A percentile compares a stretch with the other conserved stretches of the same genome.
These are phyloP conservation scores for Talaromyces liani DNA, from an alignment of 495 filamentous ascomycete species.

Conservation along the genomic window DNA sequence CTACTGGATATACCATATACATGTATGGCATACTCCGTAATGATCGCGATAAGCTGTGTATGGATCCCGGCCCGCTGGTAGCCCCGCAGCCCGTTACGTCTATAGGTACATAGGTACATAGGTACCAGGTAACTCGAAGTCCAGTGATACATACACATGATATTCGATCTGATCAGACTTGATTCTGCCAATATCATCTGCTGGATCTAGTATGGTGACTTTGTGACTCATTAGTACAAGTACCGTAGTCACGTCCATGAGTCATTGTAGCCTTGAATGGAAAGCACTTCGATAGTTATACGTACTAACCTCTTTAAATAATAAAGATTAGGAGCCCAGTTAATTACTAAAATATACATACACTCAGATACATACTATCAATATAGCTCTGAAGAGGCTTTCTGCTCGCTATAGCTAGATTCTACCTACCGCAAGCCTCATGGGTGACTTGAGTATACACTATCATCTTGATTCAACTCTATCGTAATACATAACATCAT, in stretches of 20 bases:
- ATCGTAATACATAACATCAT: conserved; percentile 1
- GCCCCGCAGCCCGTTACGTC: background rate
- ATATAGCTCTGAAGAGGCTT: too few relatives aligned
- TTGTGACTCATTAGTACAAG: background rate
- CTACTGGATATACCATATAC: background rate
- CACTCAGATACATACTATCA: too few relatives aligned
- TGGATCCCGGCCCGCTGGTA: background rate
- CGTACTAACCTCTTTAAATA: too few relatives aligned
- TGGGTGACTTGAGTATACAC: background rate
- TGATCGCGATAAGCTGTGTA: background rate
- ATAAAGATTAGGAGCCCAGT: too few relatives aligned
- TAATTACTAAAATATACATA: too few relatives aligned
- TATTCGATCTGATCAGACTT: background rate
- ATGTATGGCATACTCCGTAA: background rate
- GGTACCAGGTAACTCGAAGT: too few relatives aligned
- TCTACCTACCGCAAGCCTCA: too few relatives aligned
- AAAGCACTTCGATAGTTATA: too few relatives aligned
- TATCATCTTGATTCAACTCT: background rate
- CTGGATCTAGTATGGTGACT: background rate
- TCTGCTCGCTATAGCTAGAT: too few relatives aligned
- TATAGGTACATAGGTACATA: too few relatives aligned
- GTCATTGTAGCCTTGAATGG: background rate
- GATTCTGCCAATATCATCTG: background rate
- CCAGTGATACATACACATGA: background rate
- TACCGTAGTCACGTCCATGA: background rate